Evolutionary conservation across 371 early-diverging fungal species (phyloP), one percentile per base, ranked within the genome.

Genomic region (Syncephalastrum contaminatum): DNA sequence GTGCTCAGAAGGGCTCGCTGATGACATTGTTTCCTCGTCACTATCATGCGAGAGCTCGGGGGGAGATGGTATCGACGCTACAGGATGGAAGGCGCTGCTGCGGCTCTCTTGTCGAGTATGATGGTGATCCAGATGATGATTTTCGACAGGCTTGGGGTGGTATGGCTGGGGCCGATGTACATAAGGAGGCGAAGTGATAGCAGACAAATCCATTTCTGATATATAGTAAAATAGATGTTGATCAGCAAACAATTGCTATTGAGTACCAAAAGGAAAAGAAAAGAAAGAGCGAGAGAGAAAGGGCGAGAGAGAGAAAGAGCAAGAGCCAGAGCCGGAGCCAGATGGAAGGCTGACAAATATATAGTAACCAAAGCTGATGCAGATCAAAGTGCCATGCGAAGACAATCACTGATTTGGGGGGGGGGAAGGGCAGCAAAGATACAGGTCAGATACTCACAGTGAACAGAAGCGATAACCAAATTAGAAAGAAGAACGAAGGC

Each of bases 11-110:
- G 36, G 36, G 12, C 36, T 30, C 2, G 36, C 5, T 30, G 36
- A 30, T 30, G 36, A 30, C 36, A 30, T 30, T 30, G 36, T 30
- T 30, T 70, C 71, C 51, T 72, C 72, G 45, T 67, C 72, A 36
- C 68, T 67, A 30, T 72, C 72, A 30, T 72, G 72, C 41, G 67
- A 48, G 22, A 72, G 56, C 41, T 72, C 72, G 14, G 72, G 72
- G 15, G 68, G 64, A 22, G 67, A 63, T 8, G 60, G 54, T 43
- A 63, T 61, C 43, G 60, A 52, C 16, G 46, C 49, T 8, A 43
- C 43, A 25, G 19, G n/a, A 19, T 57, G 57, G 48, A 58, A 54
- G n/a, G 43, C 54, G 44, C 41, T 59, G 46, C 14, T 20, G 44
- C 27, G 22, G n/a, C 20, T 50, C 5, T 57, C 25, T 12, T 49